Base-by-base conservation (phyloP, 1,284 basidiomycete genomes). In the Trametes pubescens region DNA sequence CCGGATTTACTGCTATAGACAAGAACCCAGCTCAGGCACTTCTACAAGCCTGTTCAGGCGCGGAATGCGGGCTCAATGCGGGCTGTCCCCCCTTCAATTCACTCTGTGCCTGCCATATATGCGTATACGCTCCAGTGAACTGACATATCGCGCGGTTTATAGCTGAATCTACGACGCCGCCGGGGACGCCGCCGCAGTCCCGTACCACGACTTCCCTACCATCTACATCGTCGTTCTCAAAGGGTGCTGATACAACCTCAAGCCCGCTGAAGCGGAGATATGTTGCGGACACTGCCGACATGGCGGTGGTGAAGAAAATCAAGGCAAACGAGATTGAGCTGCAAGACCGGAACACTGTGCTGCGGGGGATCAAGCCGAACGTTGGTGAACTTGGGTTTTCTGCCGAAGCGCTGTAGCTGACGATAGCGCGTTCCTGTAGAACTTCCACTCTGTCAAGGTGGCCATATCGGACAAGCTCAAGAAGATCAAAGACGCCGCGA, bases 241-340 rank as follows among this genome's bases (percentile, higher is more conserved):
- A 77, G 13, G 63, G 72, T 38, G 68, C 75, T 29, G 72, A 82
- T 0, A 78, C 83, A 55, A 69, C 82, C 22, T 74, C 81, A 0
- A 74, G 80, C 18, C 82, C 87, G 7, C 83, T 87, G 10, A 96
- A 95, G 77, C 83, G 91, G 59, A 86, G 89, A 54, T 96, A 97
- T 73, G 86, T 93, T 22, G 82, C 92, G 0, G 92, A 98, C 75
- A 71, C 83, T 0, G 84, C 86, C 22, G 96, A 98, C 74, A 78
- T 88, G 1, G 94, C 95, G 57, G 84, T 90, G 24, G 95, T 96
- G 62, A 96, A 95, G 78, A 89, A 85, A 71, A 92, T 95, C 64
- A 89, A 84, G 72, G 80, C 82, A 67, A 86, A 85, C 54, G 91
- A 93, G 72, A 81, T 92, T 9, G 91, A 94, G 71, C 81, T 94